Conservation (phyloP, 2,329 filamentous ascomycete species). For the Hymenoscyphus fraxineus region DNA sequence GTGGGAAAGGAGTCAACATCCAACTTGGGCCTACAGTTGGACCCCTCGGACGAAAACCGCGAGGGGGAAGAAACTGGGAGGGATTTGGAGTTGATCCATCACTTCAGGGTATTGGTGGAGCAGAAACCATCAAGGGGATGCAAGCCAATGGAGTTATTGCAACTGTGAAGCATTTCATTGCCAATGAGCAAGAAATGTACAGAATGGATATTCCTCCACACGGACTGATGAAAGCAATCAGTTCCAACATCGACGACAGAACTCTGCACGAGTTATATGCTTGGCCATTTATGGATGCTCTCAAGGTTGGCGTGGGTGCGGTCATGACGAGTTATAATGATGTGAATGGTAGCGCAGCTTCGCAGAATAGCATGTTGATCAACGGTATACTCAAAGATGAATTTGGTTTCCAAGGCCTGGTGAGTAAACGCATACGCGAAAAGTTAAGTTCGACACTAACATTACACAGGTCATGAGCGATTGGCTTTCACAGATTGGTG, state of each 20-base stretch:
- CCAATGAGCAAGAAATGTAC: slow-evolving; percentile 41
- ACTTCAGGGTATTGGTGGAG: slow-evolving; percentile 52
- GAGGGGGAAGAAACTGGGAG: slow-evolving; percentile 73
- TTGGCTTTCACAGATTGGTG: slow-evolving; percentile 61
- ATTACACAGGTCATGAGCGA: slow-evolving; percentile 56
- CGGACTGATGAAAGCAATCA: slow-evolving; percentile 35
- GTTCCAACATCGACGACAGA: slow-evolving; percentile 53
- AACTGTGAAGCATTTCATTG: slow-evolving; percentile 54
- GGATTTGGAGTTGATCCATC: slow-evolving; percentile 68
- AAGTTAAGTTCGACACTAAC: background rate
- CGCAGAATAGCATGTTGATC: slow-evolving; percentile 64
- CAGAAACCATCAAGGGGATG: slow-evolving; percentile 52
- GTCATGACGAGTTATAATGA: slow-evolving; percentile 83
- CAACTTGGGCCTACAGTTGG: slow-evolving; percentile 65
- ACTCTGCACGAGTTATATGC: slow-evolving; percentile 58
- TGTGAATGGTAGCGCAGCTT: slow-evolving; percentile 61
- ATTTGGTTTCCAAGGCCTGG: slow-evolving; percentile 63
- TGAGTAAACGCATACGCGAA: background rate
- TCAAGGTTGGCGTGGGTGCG: slow-evolving; percentile 72
- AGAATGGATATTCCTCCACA: slow-evolving; percentile 33
- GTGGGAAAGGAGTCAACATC: slow-evolving; percentile 69
- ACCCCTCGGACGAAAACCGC: slow-evolving; percentile 66
- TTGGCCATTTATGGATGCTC: slow-evolving; percentile 52
- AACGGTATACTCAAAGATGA: slow-evolving; percentile 72
- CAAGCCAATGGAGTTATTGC: slow-evolving; percentile 55